Base-by-base conservation (phyloP, 768 basidiomycete species). In the Boletus rufocinnamomeus region DNA sequence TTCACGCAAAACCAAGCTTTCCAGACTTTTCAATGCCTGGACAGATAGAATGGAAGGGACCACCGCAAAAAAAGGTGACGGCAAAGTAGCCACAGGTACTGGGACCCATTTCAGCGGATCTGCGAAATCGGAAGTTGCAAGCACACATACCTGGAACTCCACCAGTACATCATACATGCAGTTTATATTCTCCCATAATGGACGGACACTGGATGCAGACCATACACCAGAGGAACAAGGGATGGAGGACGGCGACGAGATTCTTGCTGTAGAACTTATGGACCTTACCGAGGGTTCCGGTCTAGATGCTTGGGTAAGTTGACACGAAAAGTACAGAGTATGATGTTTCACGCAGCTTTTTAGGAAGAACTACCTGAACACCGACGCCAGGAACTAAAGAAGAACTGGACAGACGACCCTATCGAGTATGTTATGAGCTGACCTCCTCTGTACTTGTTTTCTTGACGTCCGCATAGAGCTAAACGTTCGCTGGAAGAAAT, bases 261-360 rank as follows among this genome's bases (percentile, higher is more conserved):
- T 95, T 69, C 76, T 93, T 50, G 93, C 93, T 16, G 88, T 94
- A 21, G 93, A 95, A 75, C 74, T 95, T 72, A 91, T 93, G 90
- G 93, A 95, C 70, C 78, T 95, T 64, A 94, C 93, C 8, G 85
- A 88, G 53, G 83, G 83, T 34, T 78, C 84, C 8, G 77, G 79
- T 48, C 72, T 82, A 37, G 87, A 89, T 60, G 80, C 82, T 63
- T 82, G 83, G 81, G 89, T 88, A 67, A 71, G 84, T 74, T 46
- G 23, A 23, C 25, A 41, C 38, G 43, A 43, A 54, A 46, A 32
- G 16, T 21, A 47, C 37, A 52, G 48, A 16, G 34, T 37, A 35
- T 37, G 38, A 30, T 37, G 35, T 38, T 43, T 61, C 32, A 63
- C 52, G 28, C 40, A 23, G 52, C 52, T 30, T 38, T 62, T 61